phyloP scores from a whole-genome alignment of 78 protist genomes.

The Chrysochromulina parva region DNA sequence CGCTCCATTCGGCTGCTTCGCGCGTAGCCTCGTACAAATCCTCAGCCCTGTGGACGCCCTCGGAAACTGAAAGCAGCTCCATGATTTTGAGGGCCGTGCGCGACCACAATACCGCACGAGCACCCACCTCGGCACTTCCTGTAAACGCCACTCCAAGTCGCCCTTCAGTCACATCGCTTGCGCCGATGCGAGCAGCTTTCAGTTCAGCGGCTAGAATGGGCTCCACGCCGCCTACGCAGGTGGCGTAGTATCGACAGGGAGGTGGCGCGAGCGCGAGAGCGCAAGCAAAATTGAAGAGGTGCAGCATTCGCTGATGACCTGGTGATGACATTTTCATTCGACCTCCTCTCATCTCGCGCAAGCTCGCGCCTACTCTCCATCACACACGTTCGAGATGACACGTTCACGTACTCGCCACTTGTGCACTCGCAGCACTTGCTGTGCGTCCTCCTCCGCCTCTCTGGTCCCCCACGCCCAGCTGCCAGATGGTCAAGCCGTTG shows the following conservation, averaged over 20 bases:
- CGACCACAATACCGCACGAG: not conserved
- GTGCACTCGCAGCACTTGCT: too few species aligned
- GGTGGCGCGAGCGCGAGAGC: too few species aligned
- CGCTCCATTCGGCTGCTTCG: not conserved
- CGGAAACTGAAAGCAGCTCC: not conserved
- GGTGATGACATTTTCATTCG: too few species aligned
- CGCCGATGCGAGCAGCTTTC: not conserved
- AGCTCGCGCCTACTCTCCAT: too few species aligned
- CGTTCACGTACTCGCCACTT: too few species aligned
- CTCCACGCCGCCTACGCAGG: not conserved
- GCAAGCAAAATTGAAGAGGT: too few species aligned
- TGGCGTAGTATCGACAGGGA: not conserved
- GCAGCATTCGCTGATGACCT: too few species aligned
- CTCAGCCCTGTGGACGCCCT: not conserved
- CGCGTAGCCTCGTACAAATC: not conserved
- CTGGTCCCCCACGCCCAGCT: too few species aligned
- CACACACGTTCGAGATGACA: too few species aligned
- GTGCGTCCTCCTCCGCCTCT: too few species aligned
- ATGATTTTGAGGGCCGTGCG: not conserved
- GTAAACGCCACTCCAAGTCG: not conserved
- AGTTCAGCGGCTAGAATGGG: not conserved
- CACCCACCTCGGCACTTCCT: not conserved
- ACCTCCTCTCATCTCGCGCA: too few species aligned
- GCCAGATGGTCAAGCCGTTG: too few species aligned
- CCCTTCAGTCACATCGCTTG: not conserved